Evolutionary conservation across 2,329 filamentous ascomycete genomes (phyloP), one percentile per base, ranked within the genome.

Genomic region (Alternaria metachromatica): DNA sequence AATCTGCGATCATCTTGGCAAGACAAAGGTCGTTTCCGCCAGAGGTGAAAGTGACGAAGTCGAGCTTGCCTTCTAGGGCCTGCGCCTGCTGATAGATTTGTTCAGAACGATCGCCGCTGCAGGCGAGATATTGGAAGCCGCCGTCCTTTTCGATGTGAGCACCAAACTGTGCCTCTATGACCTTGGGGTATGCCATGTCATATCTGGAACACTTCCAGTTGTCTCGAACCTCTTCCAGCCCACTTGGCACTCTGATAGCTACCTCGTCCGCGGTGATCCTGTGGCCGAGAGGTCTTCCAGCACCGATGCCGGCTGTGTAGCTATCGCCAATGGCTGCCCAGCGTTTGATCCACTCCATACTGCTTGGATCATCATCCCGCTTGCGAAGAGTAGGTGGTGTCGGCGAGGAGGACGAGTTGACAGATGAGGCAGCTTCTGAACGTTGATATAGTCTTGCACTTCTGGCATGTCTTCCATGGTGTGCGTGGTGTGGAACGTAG

Each of bases 111-210:
- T 56, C 51, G 44, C 58, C 58, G 45, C 44, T 61, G n/a, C 58
- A 61, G 13, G 51, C 58, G 9, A 61, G 58, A 26, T 56, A 56
- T 3, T 61, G 58, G 51, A 61, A 61, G 9, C 58, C 58, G 44
- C 51, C 58, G 21, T 61, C 30, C n/a, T 51, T 45, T 41, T 61
- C 43, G 18, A 56, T 9, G 8, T 61, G 58, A 23, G 51, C n/a
- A 15, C 51, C 58, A 3, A 61, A 61, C 44, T 61, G 58, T 3
- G 58, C 51, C 18, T 61, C 58, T 11, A 61, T 61, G 0, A 61
- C 58, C 12, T 61, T 61, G n/a, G 58, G 58, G 18, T 61, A 61
- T 0, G 58, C 45, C 30, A 56, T 49, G 23, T 56, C 53, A 20
- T 56, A 61, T 4, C 58, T 49, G 20, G 58, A 23, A 26, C 58